A percentile compares a stretch with the other conserved stretches of the same genome.
Conservation (phyloP, 768 basidiomycete species). For the Lentinula detonsa region DNA sequence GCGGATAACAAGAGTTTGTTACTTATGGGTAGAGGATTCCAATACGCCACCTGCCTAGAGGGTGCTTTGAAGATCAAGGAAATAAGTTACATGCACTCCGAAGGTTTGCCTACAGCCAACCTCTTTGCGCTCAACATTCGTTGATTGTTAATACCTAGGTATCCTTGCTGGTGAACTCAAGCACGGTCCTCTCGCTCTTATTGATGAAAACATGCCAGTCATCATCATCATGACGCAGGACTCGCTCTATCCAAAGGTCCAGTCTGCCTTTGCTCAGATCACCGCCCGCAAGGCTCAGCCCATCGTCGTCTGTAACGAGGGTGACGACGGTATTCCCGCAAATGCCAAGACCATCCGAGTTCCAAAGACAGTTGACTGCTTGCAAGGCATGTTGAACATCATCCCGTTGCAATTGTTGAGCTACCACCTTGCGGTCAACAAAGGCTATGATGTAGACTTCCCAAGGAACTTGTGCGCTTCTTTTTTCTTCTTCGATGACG, state of each 20-base stretch:
- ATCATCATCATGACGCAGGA: constrained; percentile 99
- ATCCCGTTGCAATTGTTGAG: constrained; percentile 93
- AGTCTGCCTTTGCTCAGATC: constrained; percentile 93
- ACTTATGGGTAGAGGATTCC: constrained; percentile 97
- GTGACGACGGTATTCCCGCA: constrained; percentile 71
- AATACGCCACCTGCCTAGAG: constrained; percentile 98
- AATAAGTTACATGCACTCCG: constrained; percentile 88
- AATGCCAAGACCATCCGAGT: constrained; percentile 88
- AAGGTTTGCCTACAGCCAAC: constrained; percentile 36
- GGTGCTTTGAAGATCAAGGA: constrained; percentile 99
- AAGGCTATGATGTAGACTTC: constrained; percentile 98
- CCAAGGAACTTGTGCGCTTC: constrained; percentile 83
- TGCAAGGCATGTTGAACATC: constrained; percentile 95
- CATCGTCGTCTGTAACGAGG: constrained; percentile 93
- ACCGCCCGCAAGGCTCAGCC: constrained; percentile 95
- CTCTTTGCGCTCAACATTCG: background rate
- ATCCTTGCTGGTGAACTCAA: constrained; percentile 98
- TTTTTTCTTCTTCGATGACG: background rate
- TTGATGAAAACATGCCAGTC: constrained; percentile 98
- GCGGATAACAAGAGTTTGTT: constrained; percentile 81
- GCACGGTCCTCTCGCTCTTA: constrained; percentile 95
- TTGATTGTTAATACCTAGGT: constrained; percentile 32
- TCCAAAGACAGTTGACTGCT: constrained; percentile 87
- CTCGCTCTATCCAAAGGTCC: constrained; percentile 97
- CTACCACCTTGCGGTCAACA: constrained; percentile 93